Evolutionary conservation across 2,329 filamentous ascomycete genomes (phyloP).

Genomic region (Cadophora malorum): DNA sequence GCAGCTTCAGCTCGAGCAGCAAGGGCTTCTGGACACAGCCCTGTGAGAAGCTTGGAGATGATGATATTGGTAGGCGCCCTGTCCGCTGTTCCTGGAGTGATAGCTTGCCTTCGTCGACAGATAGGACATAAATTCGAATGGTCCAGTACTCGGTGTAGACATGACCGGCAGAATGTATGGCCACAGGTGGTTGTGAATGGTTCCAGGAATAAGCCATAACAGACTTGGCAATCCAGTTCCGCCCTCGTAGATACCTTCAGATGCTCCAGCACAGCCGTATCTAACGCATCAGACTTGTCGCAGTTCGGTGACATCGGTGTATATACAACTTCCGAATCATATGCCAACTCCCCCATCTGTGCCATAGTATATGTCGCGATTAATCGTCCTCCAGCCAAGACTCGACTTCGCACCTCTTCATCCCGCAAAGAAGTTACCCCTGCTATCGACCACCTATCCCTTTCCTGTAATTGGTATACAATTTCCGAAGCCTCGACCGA

Average conservation of each 20-base stretch:
- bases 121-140: slow-evolving; percentile 81
- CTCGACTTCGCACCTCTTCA: slow-evolving; percentile 44
- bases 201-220: slow-evolving; percentile 81
- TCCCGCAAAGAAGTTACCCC: slow-evolving; percentile 51
- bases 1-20: slow-evolving; percentile 59
- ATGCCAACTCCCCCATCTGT: slow-evolving; percentile 63
- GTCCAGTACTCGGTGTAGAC: slow-evolving; percentile 77
- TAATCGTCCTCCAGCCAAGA: slow-evolving; percentile 64
- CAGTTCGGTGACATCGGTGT: slow-evolving; percentile 42
- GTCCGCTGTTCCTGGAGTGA: slow-evolving; percentile 49
- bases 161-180: slow-evolving; percentile 86
- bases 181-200: slow-evolving; percentile 86
- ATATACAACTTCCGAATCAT: slow-evolving; percentile 62
- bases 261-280: slow-evolving; percentile 58
- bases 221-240: slow-evolving; percentile 89
- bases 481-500: slow-evolving; percentile 46
- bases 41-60: slow-evolving; percentile 66
- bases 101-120: slow-evolving; percentile 70
- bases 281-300: slow-evolving; percentile 45
- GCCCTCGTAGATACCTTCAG: slow-evolving; percentile 67
- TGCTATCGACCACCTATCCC: slow-evolving; percentile 50
- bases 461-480: slow-evolving; percentile 50
- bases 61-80: slow-evolving; percentile 64
- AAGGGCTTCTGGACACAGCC: slow-evolving; percentile 73
- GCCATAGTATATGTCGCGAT: slow-evolving; percentile 71